These are phyloP conservation scores for Cryphonectria nitschkei DNA, from an alignment of 2,329 filamentous ascomycete species.

Conservation along the genomic window DNA sequence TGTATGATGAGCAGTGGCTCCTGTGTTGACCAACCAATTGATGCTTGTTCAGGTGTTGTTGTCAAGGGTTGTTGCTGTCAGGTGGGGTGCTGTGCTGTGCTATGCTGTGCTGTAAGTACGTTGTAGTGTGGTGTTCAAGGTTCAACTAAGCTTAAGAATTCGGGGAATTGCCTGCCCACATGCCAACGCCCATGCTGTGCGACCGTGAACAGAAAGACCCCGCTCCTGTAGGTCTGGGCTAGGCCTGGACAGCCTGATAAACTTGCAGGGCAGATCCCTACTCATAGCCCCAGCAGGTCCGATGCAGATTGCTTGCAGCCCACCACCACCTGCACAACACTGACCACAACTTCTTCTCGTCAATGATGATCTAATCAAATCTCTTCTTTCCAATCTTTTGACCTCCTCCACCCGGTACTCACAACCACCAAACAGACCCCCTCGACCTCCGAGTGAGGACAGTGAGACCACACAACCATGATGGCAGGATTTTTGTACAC, in stretches of 20 bases:
- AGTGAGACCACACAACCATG: neutral
- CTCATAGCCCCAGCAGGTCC: neutral
- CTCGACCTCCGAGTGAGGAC: neutral
- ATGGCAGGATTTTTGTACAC: neutral
- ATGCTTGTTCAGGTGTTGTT: neutral
- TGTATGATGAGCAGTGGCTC: neutral
- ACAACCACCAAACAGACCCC: neutral
- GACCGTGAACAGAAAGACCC: neutral
- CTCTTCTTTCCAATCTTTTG: conserved; percentile 6
- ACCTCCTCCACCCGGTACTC: neutral
- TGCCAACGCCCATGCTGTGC: neutral
- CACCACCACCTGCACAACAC: conserved; percentile 13
- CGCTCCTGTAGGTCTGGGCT: conserved; percentile 3
- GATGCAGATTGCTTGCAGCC: conserved; percentile 15
- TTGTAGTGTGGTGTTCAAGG: neutral
- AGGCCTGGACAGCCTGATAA: neutral
- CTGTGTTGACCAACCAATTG: neutral
- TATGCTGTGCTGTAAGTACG: neutral
- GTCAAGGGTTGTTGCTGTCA: neutral
- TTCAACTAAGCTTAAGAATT: neutral
- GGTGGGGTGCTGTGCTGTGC: neutral
- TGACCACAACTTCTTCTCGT: conserved; percentile 7
- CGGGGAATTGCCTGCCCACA: conserved; percentile 3
- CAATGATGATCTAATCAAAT: conserved; percentile 18
- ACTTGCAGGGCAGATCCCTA: conserved; percentile 14